Conservation (phyloP, 208 protist genomes). For the Trypanosoma cruzi region DNA sequence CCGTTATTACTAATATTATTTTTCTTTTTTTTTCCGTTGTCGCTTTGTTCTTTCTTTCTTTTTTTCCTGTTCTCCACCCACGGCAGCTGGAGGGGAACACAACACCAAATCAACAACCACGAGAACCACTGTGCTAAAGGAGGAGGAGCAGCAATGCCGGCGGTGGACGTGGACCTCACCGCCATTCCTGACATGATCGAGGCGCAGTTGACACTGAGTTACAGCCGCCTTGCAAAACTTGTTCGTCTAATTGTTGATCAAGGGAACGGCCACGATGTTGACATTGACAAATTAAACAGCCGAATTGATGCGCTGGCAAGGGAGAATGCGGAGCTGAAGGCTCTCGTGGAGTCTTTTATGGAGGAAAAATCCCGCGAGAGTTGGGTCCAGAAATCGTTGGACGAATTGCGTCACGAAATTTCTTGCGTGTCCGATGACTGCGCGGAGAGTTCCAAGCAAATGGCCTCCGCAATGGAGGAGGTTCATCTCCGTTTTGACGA, state of each 20-base stretch:
- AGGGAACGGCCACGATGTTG: conserved; percentile 81
- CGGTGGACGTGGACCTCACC: conserved; percentile 68
- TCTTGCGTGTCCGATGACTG: conserved; percentile 9
- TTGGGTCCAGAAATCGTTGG: conserved; percentile 27
- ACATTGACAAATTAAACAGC: conserved; percentile 61
- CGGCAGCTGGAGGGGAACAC: not conserved
- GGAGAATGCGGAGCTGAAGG: conserved; percentile 58
- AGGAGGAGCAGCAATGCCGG: conserved; percentile 47
- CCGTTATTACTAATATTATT: too few relatives aligned
- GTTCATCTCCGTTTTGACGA: not conserved
- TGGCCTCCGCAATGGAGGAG: not conserved
- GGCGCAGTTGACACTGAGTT: conserved; percentile 90
- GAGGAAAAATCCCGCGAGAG: conserved; percentile 5
- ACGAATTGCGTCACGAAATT: conserved; percentile 21
- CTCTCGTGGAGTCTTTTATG: conserved; percentile 47
- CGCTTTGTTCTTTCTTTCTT: conserved; percentile 5
- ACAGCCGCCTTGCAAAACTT: conserved; percentile 79
- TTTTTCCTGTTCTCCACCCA: not conserved
- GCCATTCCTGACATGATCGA: conserved; percentile 90
- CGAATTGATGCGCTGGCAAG: conserved; percentile 45
- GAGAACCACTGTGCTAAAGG: not conserved
- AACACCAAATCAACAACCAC: not conserved
- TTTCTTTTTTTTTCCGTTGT: conserved; percentile 16
- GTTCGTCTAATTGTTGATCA: conserved; percentile 84
- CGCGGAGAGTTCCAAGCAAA: conserved; percentile 14